Evolutionary conservation across 1,284 basidiomycete species (phyloP).

Genomic region (Leccinum pallidistipes): DNA sequence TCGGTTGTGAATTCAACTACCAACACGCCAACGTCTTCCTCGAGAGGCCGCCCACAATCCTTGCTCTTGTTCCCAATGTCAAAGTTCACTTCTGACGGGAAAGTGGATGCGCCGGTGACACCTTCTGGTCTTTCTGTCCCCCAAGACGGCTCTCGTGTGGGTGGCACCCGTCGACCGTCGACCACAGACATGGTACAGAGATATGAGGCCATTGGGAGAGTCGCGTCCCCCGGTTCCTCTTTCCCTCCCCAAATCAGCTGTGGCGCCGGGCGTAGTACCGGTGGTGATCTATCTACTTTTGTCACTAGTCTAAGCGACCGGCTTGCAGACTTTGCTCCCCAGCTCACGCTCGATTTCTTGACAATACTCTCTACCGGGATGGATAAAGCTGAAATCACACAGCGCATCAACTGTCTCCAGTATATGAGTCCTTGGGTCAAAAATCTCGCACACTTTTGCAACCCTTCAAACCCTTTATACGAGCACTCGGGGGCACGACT

Average conservation of each 20-base stretch:
- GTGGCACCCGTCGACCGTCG: constrained; percentile 56
- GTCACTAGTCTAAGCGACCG: constrained; percentile 68
- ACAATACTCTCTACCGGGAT: no score
- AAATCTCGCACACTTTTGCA: no score
- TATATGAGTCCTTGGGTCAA: no score
- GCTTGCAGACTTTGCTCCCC: constrained; percentile 70
- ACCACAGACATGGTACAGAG: constrained; percentile 81
- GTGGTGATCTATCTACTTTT: constrained; percentile 64
- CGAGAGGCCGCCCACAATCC: constrained; percentile 67
- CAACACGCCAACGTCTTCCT: constrained; percentile 23
- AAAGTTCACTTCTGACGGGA: constrained; percentile 41
- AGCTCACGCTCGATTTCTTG: constrained; percentile 63
- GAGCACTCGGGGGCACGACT: no score
- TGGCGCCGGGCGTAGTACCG: constrained; percentile 16
- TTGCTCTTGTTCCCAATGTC: constrained; percentile 66
- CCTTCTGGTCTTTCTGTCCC: constrained; percentile 45
- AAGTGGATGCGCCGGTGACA: constrained; percentile 32
- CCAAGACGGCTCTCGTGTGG: constrained; percentile 41
- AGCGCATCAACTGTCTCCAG: no score
- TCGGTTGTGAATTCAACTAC: constrained; percentile 28
- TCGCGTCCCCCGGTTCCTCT: constrained; percentile 31
- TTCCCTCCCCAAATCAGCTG: constrained; percentile 37
- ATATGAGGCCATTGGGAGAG: constrained; percentile 62
- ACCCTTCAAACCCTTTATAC: no score
- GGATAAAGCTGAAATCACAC: no score